A percentile compares a stretch with the other conserved stretches of the same genome.
Evolutionary conservation across 1,284 basidiomycete genomes (phyloP).

Genomic region (Fomes fomentarius): DNA sequence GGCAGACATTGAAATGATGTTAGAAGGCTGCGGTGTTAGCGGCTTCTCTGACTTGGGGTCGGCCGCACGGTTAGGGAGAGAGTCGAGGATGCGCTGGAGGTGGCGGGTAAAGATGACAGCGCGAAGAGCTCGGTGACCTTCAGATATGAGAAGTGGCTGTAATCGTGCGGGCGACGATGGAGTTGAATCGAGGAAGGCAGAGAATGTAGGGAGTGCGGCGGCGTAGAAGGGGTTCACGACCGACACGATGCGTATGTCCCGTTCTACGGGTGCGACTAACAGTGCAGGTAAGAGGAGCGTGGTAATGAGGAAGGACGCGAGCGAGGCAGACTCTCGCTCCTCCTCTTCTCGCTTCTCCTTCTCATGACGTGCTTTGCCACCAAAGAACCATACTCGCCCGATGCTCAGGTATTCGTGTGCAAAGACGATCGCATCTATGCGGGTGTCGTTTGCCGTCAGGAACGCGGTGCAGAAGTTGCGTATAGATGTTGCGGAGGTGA

Average conservation of each 20-base stretch:
- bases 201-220: constrained; percentile 60
- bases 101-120: constrained; percentile 68
- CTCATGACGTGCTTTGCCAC: constrained; percentile 28
- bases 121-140: constrained; percentile 69
- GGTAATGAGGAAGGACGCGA: constrained; percentile 78
- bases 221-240: constrained; percentile 87
- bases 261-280: constrained; percentile 77
- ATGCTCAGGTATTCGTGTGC: constrained; percentile 73
- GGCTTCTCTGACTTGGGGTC: constrained; percentile 23
- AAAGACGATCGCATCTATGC: constrained; percentile 73
- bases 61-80: constrained; percentile 63
- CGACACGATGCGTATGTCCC: constrained; percentile 82
- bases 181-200: constrained; percentile 33
- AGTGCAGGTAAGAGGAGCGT: constrained; percentile 80
- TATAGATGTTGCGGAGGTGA: constrained; percentile 63
- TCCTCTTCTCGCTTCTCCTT: constrained; percentile 34
- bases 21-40: constrained; percentile 53
- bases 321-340: constrained; percentile 48
- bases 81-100: constrained; percentile 78
- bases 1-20: constrained; percentile 71
- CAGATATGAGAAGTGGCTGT: constrained; percentile 47
- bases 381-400: constrained; percentile 46
- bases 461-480: constrained; percentile 69
- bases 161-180: constrained; percentile 32
- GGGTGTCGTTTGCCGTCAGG: constrained; percentile 61